Base-by-base conservation (phyloP, 345 rosid species). In the Ceriops decandra region DNA sequence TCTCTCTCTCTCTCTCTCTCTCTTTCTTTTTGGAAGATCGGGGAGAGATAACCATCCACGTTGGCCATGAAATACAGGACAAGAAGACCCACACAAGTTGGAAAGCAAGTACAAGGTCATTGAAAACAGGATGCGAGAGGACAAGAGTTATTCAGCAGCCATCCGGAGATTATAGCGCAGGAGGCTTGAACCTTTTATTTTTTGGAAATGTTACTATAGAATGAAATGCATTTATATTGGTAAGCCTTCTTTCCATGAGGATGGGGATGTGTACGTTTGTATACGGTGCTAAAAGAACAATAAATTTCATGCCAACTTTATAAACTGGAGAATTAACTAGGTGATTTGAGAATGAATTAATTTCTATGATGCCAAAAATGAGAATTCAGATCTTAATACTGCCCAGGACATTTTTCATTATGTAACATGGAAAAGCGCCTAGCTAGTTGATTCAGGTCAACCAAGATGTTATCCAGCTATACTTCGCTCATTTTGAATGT, bases 381-480 rank as follows among this genome's bases (percentile, higher is more conserved):
- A 31, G 27, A 66, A 15, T 32, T 4, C 69, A 66, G 21, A 33
- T 21, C 30, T 15, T 33, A 28, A 33, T 7, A n/a, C 16, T 53
- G 20, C 58, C 49, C 5, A 0, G 15, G 49, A 2, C 17, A 42
- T 42, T 13, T 4, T 42, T 42, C 19, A 3, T 13, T 11, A 42
- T 33, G 49, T 15, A 13, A 6, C 6, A 24, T 33, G 49, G 9
- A 21, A 7, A 49, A 16, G 13, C 53, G 56, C 32, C 9, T 57
- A n/a, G 32, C 28, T 10, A 38, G 35, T 27, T 56, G 56, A 52
- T 59, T 51, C 60, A 64, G 17, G 38, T 36, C 66, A 70, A 72
- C 19, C 35, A 35, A 74, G 70, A 71, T 46, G 58, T 32, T 32
- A 72, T 72, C 72, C 66, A 72, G 42, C 71, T 72, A 70, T 80